Evolutionary conservation across 306 rosid genomes (phyloP), one percentile per base, ranked within the genome.

Genomic region (Urtica urens): DNA sequence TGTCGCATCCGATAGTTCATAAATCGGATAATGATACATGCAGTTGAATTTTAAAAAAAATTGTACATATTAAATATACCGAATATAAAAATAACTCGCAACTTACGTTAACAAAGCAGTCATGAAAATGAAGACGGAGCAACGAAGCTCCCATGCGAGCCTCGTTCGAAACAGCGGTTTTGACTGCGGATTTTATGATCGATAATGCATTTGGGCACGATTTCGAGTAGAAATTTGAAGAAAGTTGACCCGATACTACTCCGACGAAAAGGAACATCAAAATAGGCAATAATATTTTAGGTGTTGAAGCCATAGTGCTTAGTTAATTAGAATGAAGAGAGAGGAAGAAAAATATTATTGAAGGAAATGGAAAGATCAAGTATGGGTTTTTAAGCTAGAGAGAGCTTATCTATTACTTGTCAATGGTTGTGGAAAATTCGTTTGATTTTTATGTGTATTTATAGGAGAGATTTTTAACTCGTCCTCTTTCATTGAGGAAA

Each of bases 51-150:
- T n/a, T n/a, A n/a, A n/a, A n/a, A n/a, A n/a, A n/a, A n/a, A n/a
- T n/a, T n/a, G n/a, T n/a, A n/a, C n/a, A n/a, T n/a, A n/a, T n/a
- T n/a, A n/a, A n/a, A n/a, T n/a, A n/a, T n/a, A n/a, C n/a, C n/a
- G n/a, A n/a, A n/a, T n/a, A n/a, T n/a, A n/a, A n/a, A n/a, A n/a
- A n/a, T n/a, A n/a, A n/a, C n/a, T n/a, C n/a, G 29, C 28, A 30
- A 65, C 86, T 72, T 80, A 71, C 94, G 60, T 77, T 77, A 40
- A 84, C 94, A 66, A 84, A 84, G 52, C 94, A 84, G 53, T 84
- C 94, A 49, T 84, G 94, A 59, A 84, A 84, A 46, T 84, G 94
- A 53, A 84, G 92, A 44, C 94, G 94, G 1, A 84, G 94, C 16
- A 84, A 41, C 16, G 92, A 84, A 0, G 94, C 94, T 0, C 94